Evolutionary conservation across 2,329 filamentous ascomycete species (phyloP).

Genomic region (Penicillium sp.): DNA sequence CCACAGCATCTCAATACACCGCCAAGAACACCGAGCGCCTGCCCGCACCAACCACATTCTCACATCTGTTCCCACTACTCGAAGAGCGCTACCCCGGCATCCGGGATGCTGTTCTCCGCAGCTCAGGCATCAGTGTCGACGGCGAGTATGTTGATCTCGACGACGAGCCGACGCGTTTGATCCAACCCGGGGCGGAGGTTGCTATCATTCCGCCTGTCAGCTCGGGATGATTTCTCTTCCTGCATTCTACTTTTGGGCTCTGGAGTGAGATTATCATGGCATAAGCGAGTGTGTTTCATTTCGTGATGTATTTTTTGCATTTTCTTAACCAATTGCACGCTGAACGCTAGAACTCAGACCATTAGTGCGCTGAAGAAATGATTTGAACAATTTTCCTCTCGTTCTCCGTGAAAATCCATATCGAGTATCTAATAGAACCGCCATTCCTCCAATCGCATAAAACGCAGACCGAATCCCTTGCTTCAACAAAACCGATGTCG

Average conservation of each 20-base stretch:
- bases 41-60: slow-evolving; percentile 40
- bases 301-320: neutral
- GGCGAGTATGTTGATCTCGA: slow-evolving; percentile 44
- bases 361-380: slow-evolving; percentile 6
- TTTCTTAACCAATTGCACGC: neutral
- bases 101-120: slow-evolving; percentile 34
- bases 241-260: neutral
- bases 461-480: neutral
- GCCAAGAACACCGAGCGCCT: slow-evolving; percentile 39
- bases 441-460: neutral
- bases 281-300: neutral
- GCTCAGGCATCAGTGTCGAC: slow-evolving; percentile 42
- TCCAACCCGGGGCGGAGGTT: slow-evolving; percentile 41
- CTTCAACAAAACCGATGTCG: neutral
- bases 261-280: neutral
- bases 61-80: slow-evolving; percentile 35
- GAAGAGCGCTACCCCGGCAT: slow-evolving; percentile 43
- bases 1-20: slow-evolving; percentile 41
- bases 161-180: slow-evolving; percentile 24
- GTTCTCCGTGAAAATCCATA: neutral
- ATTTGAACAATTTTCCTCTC: neutral
- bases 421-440: neutral
- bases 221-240: slow-evolving; percentile 34
- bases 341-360: slow-evolving; percentile 2
- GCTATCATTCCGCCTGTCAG: slow-evolving; percentile 48